phyloP scores from a whole-genome alignment of 2,329 filamentous ascomycete species.

The Aspergillus brasiliensis region DNA sequence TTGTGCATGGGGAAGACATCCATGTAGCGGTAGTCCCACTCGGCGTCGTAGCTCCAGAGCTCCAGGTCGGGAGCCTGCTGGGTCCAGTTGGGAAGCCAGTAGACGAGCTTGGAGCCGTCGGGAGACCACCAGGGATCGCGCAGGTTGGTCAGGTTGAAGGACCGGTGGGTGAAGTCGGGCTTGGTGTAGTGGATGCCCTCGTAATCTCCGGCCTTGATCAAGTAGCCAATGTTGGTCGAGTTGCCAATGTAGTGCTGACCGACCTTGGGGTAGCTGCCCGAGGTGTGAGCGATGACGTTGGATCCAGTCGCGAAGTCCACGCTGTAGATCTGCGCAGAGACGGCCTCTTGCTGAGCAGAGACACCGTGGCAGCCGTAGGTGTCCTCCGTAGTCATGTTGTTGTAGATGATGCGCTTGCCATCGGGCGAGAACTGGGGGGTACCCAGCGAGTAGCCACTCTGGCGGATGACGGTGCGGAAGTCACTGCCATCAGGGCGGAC shows the following conservation, averaged over 20 bases:
- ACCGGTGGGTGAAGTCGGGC: neutral
- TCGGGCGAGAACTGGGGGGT: conserved; percentile 44
- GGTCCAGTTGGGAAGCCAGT: conserved; percentile 27
- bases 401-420: conserved; percentile 40
- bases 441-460: conserved; percentile 40
- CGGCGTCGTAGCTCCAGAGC: conserved; percentile 43
- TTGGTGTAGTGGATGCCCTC: conserved; percentile 5
- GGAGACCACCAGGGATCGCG: conserved; percentile 37
- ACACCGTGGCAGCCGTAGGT: conserved; percentile 43
- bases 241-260: conserved; percentile 9
- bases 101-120: conserved; percentile 31
- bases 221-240: conserved; percentile 4
- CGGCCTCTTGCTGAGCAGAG: conserved; percentile 17
- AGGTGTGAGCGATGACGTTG: conserved; percentile 21
- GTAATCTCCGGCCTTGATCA: conserved; percentile 6
- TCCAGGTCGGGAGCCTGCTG: conserved; percentile 29
- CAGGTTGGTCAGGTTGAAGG: conserved; percentile 4
- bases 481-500: conserved; percentile 42
- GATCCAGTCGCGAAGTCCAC: conserved; percentile 45
- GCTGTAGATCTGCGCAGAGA: neutral
- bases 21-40: conserved; percentile 49
- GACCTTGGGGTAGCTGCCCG: conserved; percentile 8
- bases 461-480: conserved; percentile 38
- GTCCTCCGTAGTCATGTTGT: conserved; percentile 43
- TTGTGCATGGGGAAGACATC: conserved; percentile 45